phyloP scores from a whole-genome alignment of 2,329 filamentous ascomycete genomes.

The Neopestalotiopsis sp. region DNA sequence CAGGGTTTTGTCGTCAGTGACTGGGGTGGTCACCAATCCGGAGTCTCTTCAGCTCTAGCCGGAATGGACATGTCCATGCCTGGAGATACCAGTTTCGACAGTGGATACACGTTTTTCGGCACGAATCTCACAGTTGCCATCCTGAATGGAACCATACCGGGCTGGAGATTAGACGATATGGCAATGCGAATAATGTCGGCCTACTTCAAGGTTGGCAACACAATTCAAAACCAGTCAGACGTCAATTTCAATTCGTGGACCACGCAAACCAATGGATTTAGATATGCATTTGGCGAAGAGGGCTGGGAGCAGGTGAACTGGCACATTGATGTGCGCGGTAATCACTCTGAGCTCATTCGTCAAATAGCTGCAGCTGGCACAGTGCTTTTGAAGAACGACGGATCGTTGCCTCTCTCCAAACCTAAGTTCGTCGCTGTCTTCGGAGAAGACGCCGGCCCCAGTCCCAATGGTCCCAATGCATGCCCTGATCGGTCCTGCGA shows the following conservation, averaged over 20 bases:
- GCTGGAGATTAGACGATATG: slow-evolving; percentile 85
- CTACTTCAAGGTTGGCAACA: slow-evolving; percentile 83
- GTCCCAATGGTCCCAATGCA: slow-evolving; percentile 48
- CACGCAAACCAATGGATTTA: slow-evolving; percentile 36
- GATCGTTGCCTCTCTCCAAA: slow-evolving; percentile 29
- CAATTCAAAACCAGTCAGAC: slow-evolving; percentile 69
- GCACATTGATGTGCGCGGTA: slow-evolving; percentile 75
- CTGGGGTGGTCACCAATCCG: slow-evolving; percentile 23
- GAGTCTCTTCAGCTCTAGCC: slow-evolving; percentile 43
- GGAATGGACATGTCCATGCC: slow-evolving; percentile 7
- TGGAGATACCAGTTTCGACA: slow-evolving; percentile 19
- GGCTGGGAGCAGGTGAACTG: slow-evolving; percentile 54
- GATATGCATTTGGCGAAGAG: too few species aligned
- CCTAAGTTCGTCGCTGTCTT: slow-evolving; percentile 24
- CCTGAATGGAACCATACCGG: slow-evolving; percentile 79
- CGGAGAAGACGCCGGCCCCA: slow-evolving; percentile 52
- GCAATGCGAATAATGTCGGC: slow-evolving; percentile 80
- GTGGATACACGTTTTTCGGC: slow-evolving; percentile 17
- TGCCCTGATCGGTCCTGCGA: slow-evolving; percentile 33
- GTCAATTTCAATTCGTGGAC: too few species aligned
- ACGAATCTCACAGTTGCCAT: slow-evolving; percentile 73
- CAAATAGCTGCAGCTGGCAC: slow-evolving; percentile 80
- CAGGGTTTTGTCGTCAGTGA: slow-evolving; percentile 74
- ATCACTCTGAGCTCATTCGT: slow-evolving; percentile 76
- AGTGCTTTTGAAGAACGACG: slow-evolving; percentile 79